phyloP scores from a whole-genome alignment of 768 basidiomycete species.

The Russula compacta region DNA sequence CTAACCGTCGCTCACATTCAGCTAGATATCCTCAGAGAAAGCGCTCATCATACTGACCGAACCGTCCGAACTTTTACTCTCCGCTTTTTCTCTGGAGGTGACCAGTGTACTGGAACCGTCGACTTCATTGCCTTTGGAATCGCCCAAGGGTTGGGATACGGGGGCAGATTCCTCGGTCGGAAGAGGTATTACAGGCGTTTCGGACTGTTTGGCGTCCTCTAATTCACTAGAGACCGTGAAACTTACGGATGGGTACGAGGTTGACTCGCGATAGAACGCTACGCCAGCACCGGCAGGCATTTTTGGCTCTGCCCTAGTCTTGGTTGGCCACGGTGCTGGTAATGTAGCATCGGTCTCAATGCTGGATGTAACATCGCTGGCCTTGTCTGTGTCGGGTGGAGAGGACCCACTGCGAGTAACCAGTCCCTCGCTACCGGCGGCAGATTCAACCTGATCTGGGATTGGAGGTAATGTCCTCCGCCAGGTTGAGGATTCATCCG shows the following conservation, averaged over 20 bases:
- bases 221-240: conserved; percentile 79
- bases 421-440: conserved; percentile 27
- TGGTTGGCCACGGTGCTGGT: conserved; percentile 23
- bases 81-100: conserved; percentile 31
- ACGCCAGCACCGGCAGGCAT: conserved; percentile 65
- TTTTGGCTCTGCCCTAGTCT: conserved; percentile 51
- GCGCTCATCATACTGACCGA: conserved; percentile 34
- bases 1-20: conserved; percentile 27
- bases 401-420: conserved; percentile 60
- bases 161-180: conserved; percentile 2
- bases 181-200: neutral
- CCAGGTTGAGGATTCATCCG: conserved; percentile 33
- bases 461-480: conserved; percentile 27
- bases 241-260: conserved; percentile 44
- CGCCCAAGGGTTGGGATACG: neutral
- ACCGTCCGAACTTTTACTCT: conserved; percentile 45
- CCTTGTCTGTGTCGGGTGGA: conserved; percentile 42
- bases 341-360: conserved; percentile 30
- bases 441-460: conserved; percentile 15
- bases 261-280: conserved; percentile 62
- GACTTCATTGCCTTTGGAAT: neutral
- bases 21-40: conserved; percentile 3
- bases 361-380: conserved; percentile 25
- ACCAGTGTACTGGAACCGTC: conserved; percentile 22
- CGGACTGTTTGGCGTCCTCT: conserved; percentile 29